Evolutionary conservation across 2,329 filamentous ascomycete genomes (phyloP).

Genomic region (Alternaria tenuissima): DNA sequence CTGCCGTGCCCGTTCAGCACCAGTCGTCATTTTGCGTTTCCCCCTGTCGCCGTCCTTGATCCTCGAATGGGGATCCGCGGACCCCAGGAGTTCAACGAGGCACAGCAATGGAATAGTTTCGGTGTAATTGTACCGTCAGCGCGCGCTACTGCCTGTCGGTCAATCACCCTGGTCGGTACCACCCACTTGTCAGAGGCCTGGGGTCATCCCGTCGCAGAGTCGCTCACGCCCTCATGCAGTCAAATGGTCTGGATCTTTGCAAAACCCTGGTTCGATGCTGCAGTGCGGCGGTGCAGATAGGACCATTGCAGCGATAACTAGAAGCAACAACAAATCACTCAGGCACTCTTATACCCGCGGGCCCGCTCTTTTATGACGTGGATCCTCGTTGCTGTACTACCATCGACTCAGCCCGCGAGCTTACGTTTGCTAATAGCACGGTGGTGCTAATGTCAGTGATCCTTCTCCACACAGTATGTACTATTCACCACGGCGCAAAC

Average conservation of each 20-base stretch:
- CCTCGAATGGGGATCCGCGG: not conserved
- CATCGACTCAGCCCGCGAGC: slow-evolving; percentile 11
- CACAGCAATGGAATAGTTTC: not conserved
- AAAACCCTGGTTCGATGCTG: not conserved
- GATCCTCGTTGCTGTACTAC: not conserved
- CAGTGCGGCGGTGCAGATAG: not conserved
- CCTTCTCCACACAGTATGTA: slow-evolving; percentile 4
- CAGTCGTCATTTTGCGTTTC: not conserved
- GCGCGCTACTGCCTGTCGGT: slow-evolving; percentile 10
- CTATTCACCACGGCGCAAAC: not conserved
- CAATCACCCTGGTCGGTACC: not conserved
- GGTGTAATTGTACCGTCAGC: slow-evolving; percentile 17
- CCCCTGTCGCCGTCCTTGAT: not conserved
- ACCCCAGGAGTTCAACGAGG: not conserved
- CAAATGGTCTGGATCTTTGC: not conserved
- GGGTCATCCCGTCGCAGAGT: not conserved
- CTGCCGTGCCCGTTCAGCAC: not conserved
- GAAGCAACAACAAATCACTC: not conserved
- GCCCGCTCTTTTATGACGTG: not conserved
- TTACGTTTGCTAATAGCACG: slow-evolving; percentile 2
- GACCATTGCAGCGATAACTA: not conserved
- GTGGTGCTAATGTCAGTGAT: not conserved
- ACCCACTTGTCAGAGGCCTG: slow-evolving; percentile 3
- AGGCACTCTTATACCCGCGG: not conserved
- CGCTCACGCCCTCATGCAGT: slow-evolving; percentile 3